Evolutionary conservation across 352 stramenopile species (phyloP).

Genomic region (Phytophthora palmivora): DNA sequence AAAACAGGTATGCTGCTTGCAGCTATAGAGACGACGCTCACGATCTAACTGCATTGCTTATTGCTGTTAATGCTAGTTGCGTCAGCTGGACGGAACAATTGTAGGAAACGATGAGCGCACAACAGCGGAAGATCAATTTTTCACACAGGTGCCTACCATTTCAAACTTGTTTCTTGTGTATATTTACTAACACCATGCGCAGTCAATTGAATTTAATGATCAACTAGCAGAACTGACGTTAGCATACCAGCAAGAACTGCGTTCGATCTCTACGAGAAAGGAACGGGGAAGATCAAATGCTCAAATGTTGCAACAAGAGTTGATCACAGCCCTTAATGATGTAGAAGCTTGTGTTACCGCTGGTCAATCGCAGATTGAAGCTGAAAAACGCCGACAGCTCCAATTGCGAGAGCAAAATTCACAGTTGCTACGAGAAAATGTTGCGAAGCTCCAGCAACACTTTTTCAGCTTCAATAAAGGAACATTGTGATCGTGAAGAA

Average conservation of each 20-base stretch:
- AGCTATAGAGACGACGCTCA: neutral
- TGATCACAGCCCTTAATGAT: constrained; percentile 63
- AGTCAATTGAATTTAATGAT: constrained; percentile 76
- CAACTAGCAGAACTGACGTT: constrained; percentile 59
- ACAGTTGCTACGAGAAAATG: constrained; percentile 40
- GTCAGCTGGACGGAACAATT: constrained; percentile 52
- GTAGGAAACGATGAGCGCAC: constrained; percentile 50
- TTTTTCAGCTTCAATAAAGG: constrained; percentile 34
- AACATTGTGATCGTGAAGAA: constrained; percentile 29
- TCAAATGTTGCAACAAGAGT: constrained; percentile 68
- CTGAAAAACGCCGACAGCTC: constrained; percentile 56
- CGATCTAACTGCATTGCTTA: neutral
- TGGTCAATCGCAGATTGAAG: constrained; percentile 49
- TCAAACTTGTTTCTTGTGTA: neutral
- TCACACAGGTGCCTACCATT: constrained; percentile 39
- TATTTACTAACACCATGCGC: neutral
- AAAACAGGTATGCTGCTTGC: constrained; percentile 49
- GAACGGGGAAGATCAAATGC: constrained; percentile 55
- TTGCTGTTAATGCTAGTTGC: constrained; percentile 38
- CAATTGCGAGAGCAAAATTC: constrained; percentile 51
- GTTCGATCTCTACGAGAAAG: constrained; percentile 48
- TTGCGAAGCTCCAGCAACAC: constrained; percentile 41
- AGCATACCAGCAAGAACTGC: constrained; percentile 65
- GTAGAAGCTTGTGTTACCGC: constrained; percentile 55
- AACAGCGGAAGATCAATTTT: constrained; percentile 53